phyloP scores from a whole-genome alignment of 1,284 basidiomycete species.

The Leccinum pachyderme region DNA sequence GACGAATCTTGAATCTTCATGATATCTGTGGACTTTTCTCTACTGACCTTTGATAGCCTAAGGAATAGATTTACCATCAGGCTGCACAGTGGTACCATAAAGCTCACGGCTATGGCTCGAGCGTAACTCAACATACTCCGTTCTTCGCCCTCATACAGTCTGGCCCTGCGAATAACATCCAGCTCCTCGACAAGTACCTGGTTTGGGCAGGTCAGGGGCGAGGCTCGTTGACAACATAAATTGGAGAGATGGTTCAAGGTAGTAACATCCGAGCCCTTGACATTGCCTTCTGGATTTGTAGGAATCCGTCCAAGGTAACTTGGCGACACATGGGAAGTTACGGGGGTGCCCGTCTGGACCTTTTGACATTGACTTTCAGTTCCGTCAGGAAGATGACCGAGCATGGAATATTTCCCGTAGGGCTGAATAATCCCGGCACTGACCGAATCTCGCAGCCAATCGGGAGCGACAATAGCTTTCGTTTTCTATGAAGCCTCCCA shows the following conservation, averaged over 20 bases:
- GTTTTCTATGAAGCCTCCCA: conserved; percentile 43
- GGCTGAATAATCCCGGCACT: conserved; percentile 43
- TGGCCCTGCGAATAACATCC: conserved; percentile 53
- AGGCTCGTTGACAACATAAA: conserved; percentile 59
- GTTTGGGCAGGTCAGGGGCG: conserved; percentile 65
- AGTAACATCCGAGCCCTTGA: conserved; percentile 13
- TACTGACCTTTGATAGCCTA: conserved; percentile 61
- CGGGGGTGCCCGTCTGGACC: background rate
- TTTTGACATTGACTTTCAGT: conserved; percentile 45
- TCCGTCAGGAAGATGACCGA: conserved; percentile 48
- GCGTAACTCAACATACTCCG: conserved; percentile 67
- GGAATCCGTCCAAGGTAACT: conserved; percentile 7
- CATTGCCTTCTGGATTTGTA: conserved; percentile 10
- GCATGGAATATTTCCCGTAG: conserved; percentile 52
- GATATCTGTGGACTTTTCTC: background rate
- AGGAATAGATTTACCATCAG: conserved; percentile 1
- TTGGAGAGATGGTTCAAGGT: conserved; percentile 40
- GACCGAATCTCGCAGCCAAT: conserved; percentile 64
- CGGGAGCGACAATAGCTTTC: conserved; percentile 63
- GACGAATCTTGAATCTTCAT: background rate
- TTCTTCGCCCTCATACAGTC: conserved; percentile 62
- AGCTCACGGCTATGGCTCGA: conserved; percentile 60
- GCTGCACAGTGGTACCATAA: background rate
- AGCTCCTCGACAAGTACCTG: conserved; percentile 56
- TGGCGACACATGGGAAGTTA: conserved; percentile 6